Evolutionary conservation across 2,329 filamentous ascomycete species (phyloP), one percentile per base, ranked within the genome.

Genomic region (Clarireedia homoeocarpa): DNA sequence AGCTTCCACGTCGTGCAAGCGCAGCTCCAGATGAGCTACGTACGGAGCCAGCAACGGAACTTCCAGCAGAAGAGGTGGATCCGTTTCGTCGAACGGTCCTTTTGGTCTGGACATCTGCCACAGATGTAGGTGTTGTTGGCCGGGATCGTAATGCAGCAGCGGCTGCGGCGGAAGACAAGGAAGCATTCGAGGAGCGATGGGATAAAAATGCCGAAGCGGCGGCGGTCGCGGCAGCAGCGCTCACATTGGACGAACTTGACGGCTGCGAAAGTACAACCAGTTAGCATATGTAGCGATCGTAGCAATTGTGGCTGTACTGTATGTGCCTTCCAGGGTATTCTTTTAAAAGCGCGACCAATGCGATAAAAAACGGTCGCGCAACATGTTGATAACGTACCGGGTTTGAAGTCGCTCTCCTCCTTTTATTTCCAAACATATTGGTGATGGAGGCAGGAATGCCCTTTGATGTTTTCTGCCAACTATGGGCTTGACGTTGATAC

Each of bases 41-140:
- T 65, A 71, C 62, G 70, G 73, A 56, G 58, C 73, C 67, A 47
- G 71, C 64, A 40, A 73, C 71, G 9, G 71, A 73, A 61, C 79
- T 82, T 38, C 76, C 77, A 48, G 81, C 75, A 4, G 89, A 92
- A 1, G 88, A 88, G 44, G 81, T 73, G 0, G 91, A 95, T 51
- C 79, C 78, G 70, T 80, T 84, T 59, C 91, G 83, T 64, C 89
- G 83, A 58, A 83, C 71, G 68, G 87, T 91, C 67, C 91, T 87
- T 75, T 92, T 96, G 5, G 92, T 95, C 71, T 95, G 87, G 46
- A 95, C 83, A 67, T 90, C 83, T 69, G 83, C 86, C 56, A 96
- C 86, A 63, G 85, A 84, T 51, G 85, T 92, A 23, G 90, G 91
- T 2, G 88, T 85, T 51, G 84, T 84, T 9, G 89, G 85, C 63